Conservation (phyloP, 2,329 filamentous ascomycete species). For the Hortaea werneckii region DNA sequence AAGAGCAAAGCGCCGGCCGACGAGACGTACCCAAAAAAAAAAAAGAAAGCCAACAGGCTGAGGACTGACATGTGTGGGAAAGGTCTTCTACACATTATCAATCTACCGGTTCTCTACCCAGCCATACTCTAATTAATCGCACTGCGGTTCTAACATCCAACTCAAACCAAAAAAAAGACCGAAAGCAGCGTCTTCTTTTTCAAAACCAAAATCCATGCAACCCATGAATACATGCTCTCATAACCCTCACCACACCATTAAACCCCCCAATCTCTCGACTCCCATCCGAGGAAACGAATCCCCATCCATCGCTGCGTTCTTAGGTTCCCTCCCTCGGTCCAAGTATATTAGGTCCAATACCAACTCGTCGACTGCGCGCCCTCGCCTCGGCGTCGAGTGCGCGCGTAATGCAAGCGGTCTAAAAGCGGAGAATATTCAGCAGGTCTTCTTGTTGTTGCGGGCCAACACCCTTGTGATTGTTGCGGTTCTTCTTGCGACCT, state of each 20-base stretch:
- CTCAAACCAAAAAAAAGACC: too few relatives aligned
- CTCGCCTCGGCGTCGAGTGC: background rate
- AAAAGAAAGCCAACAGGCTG: too few relatives aligned
- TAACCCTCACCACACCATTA: background rate
- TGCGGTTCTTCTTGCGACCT: conserved; percentile 8
- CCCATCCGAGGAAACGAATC: background rate
- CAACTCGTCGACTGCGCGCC: background rate
- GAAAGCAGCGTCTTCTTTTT: too few relatives aligned
- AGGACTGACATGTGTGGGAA: too few relatives aligned
- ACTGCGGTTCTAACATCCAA: too few relatives aligned
- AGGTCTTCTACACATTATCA: too few relatives aligned
- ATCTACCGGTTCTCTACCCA: too few relatives aligned
- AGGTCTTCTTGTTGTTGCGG: background rate
- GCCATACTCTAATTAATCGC: too few relatives aligned
- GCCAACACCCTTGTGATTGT: too few relatives aligned
- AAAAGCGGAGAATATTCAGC: conserved; percentile 1
- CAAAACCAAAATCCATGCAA: background rate
- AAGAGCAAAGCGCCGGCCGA: too few relatives aligned
- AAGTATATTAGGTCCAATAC: background rate
- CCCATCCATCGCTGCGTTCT: background rate
- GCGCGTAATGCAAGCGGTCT: background rate
- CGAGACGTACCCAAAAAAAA: too few relatives aligned
- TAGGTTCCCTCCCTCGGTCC: background rate
- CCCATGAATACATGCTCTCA: background rate
- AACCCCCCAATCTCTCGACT: background rate